A percentile compares a stretch with the other conserved stretches of the same genome.
These are phyloP conservation scores for Peltaster fructicola DNA, from an alignment of 2,329 filamentous ascomycete species.

Conservation along the genomic window DNA sequence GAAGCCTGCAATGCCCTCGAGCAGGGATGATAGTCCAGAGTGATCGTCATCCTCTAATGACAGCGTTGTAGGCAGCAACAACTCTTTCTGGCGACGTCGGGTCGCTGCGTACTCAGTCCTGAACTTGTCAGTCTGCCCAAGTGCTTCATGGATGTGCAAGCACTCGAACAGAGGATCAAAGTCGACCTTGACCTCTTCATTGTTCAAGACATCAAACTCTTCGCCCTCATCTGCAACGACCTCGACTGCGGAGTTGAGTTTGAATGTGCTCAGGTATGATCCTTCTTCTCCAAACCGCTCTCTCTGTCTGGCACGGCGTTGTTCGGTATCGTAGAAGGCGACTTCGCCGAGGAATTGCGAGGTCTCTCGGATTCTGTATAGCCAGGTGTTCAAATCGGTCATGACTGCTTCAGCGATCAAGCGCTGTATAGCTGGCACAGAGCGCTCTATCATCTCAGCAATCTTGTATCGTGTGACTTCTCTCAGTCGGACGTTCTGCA, in stretches of 20 bases:
- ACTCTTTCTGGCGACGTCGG: constrained; percentile 74
- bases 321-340: constrained; percentile 87
- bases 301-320: constrained; percentile 66
- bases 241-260: constrained; percentile 88
- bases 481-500: constrained; percentile 90
- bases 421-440: constrained; percentile 80
- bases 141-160: constrained; percentile 85
- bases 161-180: constrained; percentile 92
- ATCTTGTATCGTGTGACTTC: constrained; percentile 90
- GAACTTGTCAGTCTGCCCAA: constrained; percentile 85
- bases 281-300: constrained; percentile 57
- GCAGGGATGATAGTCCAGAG: constrained; percentile 66
- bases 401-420: constrained; percentile 93
- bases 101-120: constrained; percentile 82
- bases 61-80: constrained; percentile 62
- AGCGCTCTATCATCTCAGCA: constrained; percentile 88
- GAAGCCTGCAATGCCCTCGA: constrained; percentile 91
- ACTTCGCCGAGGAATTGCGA: constrained; percentile 93
- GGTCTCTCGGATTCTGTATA: constrained; percentile 85
- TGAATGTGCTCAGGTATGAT: constrained; percentile 62
- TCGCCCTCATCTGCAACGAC: constrained; percentile 88
- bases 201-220: constrained; percentile 88
- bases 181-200: constrained; percentile 86
- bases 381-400: constrained; percentile 91
- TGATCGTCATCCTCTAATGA: constrained; percentile 69